Evolutionary conservation across 208 protist species (phyloP), one percentile per base, ranked within the genome.

Genomic region (Angomonas ambiguus): DNA sequence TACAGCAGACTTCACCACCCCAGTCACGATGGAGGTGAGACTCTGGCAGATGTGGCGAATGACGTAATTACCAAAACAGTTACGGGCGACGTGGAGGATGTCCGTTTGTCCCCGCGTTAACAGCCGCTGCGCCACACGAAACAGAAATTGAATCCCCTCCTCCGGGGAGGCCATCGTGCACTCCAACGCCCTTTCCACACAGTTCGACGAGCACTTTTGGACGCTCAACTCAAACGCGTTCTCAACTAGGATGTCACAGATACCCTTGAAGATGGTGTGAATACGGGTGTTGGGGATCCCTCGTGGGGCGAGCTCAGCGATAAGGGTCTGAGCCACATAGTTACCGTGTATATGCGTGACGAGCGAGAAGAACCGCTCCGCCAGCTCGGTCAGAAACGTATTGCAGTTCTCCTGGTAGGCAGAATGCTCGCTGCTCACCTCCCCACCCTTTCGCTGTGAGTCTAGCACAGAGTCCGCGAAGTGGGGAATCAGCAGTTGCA

Each of bases 141-240:
- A 48, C 1, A 83, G 59, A 48, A 91, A 76, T 49, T 76, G 53
- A 11, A 28, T 57, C 31, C 82, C 78, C 31, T 84, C 73, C 34
- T 71, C 70, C 24, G 78, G 56, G 33, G 63, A 67, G 41, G 67
- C 51, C 49, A 30, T 16, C 3, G 83, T 77, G 41, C 70, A 76
- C 34, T 63, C 67, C 30, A 94, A 74, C 27, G 82, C 80, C 22
- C 80, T 71, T 66, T 94, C 83, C n/a, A 91, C 79, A 65, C 83
- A 91, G 73, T 94, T 91, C 5, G 88, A 94, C 0, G 80, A 80
- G 64, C 80, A 92, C 69, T 89, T 88, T 56, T 94, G 78, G 55
- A 77, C 63, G 65, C 81, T 82, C 0, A 87, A 65, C n/a, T 89
- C 79, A 35, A 84, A 83, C 31, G 91, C 80, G 13, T 75, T 79